Conservation (phyloP, 1,284 basidiomycete species). For the Xerocomus minutiporus region DNA sequence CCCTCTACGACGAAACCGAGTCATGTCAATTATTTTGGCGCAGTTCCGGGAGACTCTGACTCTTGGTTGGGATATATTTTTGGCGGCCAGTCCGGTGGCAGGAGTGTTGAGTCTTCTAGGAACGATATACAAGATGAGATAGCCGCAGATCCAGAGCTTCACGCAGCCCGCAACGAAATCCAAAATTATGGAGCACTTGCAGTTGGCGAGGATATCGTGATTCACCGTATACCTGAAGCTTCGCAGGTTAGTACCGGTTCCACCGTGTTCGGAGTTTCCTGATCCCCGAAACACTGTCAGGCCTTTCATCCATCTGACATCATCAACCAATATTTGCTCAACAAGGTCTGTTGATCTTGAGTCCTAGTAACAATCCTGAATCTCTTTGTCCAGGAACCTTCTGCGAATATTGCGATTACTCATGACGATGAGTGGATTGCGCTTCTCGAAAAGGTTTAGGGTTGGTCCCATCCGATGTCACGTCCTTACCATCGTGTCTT, state of each 20-base stretch:
- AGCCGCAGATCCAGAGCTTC: background rate
- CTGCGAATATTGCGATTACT: constrained; percentile 5
- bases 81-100: background rate
- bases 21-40: background rate
- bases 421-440: background rate
- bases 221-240: too few species aligned
- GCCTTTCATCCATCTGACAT: too few species aligned
- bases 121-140: background rate
- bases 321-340: too few species aligned
- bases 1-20: background rate
- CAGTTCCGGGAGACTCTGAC: background rate
- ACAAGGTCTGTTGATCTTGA: too few species aligned
- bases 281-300: too few species aligned
- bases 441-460: background rate
- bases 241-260: too few species aligned
- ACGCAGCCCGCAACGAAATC: background rate
- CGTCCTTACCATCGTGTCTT: background rate
- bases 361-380: background rate
- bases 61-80: background rate
- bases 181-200: background rate
- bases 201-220: background rate
- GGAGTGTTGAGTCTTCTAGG: background rate
- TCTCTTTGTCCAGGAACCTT: constrained; percentile 1
- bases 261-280: too few species aligned
- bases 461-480: background rate